phyloP scores from a whole-genome alignment of 2,329 filamentous ascomycete genomes.

The Colletotrichum australisinense region DNA sequence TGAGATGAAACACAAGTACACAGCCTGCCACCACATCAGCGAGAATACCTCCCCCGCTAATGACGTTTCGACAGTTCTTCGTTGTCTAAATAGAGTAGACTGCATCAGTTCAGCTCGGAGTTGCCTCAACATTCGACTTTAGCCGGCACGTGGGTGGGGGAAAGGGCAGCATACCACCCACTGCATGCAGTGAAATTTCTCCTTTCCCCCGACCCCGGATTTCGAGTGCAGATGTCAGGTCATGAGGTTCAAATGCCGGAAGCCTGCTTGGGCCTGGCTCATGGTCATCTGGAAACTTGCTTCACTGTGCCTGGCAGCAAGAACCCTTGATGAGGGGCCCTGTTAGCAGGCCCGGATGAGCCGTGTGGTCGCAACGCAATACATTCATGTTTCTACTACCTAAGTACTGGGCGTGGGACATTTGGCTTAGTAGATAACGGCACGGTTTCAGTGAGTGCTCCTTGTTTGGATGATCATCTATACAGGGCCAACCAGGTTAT shows the following conservation, averaged over 20 bases:
- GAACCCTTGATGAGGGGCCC: no score
- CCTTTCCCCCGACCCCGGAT: slow-evolving; percentile 23
- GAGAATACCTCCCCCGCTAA: not conserved
- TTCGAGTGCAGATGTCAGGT: not conserved
- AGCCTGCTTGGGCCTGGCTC: not conserved
- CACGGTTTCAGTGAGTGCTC: not conserved
- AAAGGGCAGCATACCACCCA: not conserved
- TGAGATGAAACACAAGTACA: not conserved
- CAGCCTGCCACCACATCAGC: not conserved
- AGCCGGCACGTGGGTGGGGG: slow-evolving; percentile 16
- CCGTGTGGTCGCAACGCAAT: not conserved
- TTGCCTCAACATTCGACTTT: not conserved
- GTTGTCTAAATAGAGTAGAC: not conserved
- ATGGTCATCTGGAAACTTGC: no score
- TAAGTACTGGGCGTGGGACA: no score
- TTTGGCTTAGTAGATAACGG: not conserved
- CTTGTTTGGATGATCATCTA: not conserved
- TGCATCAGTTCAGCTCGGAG: not conserved
- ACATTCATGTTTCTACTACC: no score
- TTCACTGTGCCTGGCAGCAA: not conserved
- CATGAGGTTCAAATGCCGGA: not conserved
- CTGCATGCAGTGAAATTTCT: not conserved
- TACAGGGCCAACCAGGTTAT: not conserved
- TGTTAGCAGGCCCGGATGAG: not conserved
- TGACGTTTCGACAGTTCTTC: no score